These are phyloP conservation scores for Vitis cinerea DNA, from an alignment of 164 flowering plant species.

Conservation along the genomic window DNA sequence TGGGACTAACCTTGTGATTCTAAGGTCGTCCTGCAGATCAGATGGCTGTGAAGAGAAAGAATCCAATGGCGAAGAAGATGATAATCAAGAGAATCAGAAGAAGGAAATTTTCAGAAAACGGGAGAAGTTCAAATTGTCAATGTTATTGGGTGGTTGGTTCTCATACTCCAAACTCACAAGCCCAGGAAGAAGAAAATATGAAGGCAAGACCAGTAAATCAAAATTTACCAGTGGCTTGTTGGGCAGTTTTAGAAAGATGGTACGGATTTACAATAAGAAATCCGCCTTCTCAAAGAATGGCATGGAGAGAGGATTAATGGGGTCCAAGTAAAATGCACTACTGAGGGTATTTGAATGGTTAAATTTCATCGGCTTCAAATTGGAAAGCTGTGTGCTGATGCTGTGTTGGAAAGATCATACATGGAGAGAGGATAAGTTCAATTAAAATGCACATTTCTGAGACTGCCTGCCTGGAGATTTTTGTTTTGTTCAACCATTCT, in stretches of 20 bases:
- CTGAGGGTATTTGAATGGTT: too few species aligned
- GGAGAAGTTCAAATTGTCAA: constrained; percentile 13
- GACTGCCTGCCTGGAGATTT: too few species aligned
- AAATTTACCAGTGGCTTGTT: constrained; percentile 7
- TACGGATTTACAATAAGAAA: constrained; percentile 14
- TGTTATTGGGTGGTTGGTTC: constrained; percentile 34
- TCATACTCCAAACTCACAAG: constrained; percentile 19
- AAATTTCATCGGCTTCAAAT: too few species aligned
- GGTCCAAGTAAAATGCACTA: too few species aligned
- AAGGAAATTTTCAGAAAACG: constrained; percentile 9
- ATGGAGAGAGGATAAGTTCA: too few species aligned
- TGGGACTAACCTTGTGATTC: too few species aligned
- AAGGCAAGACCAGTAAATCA: constrained; percentile 8
- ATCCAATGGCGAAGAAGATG: constrained; percentile 3
- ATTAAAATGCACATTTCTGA: too few species aligned
- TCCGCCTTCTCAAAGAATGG: constrained; percentile 5
- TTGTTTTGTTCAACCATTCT: too few species aligned
- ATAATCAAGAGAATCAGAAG: constrained; percentile 14
- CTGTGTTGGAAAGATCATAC: too few species aligned
- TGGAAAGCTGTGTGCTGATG: too few species aligned
- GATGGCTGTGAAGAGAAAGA: constrained; percentile 11
- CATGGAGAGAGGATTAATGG: constrained; percentile 11
- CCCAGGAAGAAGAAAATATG: constrained; percentile 2
- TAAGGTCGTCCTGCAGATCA: constrained; percentile 16
- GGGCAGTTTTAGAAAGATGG: constrained; percentile 12